A percentile compares a stretch with the other conserved stretches of the same genome.
Conservation (phyloP, 345 rosid species). For the Corchorus capsularis region DNA sequence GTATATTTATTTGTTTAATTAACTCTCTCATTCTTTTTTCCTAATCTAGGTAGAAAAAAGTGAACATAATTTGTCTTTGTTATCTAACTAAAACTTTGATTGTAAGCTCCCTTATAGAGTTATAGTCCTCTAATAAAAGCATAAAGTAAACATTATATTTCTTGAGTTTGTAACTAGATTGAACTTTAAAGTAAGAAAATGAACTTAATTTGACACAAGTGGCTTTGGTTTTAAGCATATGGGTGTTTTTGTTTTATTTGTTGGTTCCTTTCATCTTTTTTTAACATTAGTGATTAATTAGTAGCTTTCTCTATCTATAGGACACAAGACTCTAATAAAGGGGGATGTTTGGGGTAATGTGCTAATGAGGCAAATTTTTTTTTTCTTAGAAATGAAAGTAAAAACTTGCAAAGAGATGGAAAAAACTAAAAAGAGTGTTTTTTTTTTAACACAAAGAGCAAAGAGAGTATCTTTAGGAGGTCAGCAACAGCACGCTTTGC, state of each 20-base stretch:
- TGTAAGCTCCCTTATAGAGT: neutral
- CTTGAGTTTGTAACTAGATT: neutral
- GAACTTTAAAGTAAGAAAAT: neutral
- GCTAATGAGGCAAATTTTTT: constrained; percentile 7
- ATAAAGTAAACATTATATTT: neutral
- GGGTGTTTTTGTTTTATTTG: neutral
- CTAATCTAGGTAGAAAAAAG: neutral
- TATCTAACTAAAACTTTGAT: neutral
- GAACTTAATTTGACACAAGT: constrained; percentile 9
- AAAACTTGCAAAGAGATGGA: constrained; percentile 6
- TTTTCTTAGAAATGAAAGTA: neutral
- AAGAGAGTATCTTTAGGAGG: constrained; percentile 20
- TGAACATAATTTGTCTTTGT: neutral
- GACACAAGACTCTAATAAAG: constrained; percentile 11
- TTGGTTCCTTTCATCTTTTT: neutral
- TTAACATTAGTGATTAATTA: too few relatives aligned
- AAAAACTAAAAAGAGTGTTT: neutral
- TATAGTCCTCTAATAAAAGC: neutral
- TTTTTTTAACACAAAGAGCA: too few relatives aligned
- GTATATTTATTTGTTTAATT: neutral
- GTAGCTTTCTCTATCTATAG: neutral
- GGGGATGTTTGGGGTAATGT: constrained; percentile 28
- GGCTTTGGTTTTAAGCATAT: neutral
- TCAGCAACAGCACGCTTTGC: constrained; percentile 53
- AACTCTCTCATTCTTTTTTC: neutral